phyloP scores from a whole-genome alignment of 2,329 filamentous ascomycete genomes.

The Botrytis porri region DNA sequence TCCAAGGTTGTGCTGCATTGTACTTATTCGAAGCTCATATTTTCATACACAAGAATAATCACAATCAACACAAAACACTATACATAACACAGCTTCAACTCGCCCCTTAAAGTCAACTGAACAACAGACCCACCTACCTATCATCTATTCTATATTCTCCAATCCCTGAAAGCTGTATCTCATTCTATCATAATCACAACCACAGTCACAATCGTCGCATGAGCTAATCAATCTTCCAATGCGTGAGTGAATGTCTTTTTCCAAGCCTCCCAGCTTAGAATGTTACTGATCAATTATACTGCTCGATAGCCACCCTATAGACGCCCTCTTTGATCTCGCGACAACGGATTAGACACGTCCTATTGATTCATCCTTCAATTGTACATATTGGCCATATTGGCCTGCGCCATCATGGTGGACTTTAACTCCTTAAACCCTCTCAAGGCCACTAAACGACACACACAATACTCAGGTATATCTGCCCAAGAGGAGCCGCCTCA shows the following conservation, averaged over 20 bases:
- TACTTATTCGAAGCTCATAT: background rate
- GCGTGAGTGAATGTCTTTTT: background rate
- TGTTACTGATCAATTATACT: background rate
- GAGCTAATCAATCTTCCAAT: background rate
- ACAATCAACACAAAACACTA: background rate
- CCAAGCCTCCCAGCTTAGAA: background rate
- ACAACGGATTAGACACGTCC: constrained; percentile 1
- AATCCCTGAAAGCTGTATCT: background rate
- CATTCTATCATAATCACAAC: background rate
- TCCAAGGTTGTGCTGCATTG: no score
- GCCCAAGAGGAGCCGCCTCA: constrained; percentile 19
- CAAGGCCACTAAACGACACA: constrained; percentile 34
- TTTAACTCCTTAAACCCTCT: constrained; percentile 47
- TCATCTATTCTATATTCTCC: background rate
- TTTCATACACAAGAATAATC: background rate
- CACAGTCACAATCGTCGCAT: background rate
- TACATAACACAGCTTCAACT: background rate
- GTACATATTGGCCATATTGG: constrained; percentile 9
- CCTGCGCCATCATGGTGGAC: constrained; percentile 44
- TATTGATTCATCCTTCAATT: background rate
- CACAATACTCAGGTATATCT: constrained; percentile 28
- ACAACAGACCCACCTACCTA: background rate
- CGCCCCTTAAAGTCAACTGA: background rate
- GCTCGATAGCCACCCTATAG: background rate
- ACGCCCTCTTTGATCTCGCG: background rate